Evolutionary conservation across 305 asterid species (phyloP).

Genomic region (Fraxinus platypoda): DNA sequence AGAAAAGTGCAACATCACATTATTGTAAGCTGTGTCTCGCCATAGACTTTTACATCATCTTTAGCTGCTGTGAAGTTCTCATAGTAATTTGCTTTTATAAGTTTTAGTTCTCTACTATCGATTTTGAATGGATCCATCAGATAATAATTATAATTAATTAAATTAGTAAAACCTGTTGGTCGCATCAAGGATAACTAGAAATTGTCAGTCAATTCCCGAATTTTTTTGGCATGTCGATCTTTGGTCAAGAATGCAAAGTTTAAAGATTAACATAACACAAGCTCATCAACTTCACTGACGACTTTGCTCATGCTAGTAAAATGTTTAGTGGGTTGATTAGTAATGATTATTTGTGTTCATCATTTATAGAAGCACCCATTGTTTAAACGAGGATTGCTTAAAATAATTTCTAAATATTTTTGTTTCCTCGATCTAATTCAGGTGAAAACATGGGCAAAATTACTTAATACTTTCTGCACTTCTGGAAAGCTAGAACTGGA

Average conservation of each 20-base stretch:
- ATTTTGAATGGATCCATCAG: background rate
- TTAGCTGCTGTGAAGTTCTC: background rate
- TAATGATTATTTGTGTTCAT: background rate
- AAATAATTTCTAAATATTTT: background rate
- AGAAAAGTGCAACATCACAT: background rate
- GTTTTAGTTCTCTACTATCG: background rate
- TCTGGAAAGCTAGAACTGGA: constrained; percentile 88
- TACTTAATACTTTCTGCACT: constrained; percentile 83
- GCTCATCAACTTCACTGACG: background rate
- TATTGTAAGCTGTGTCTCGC: background rate
- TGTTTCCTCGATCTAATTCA: constrained; percentile 16
- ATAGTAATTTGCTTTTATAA: no score
- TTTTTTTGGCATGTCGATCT: background rate
- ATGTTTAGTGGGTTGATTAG: background rate
- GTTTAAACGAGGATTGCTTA: background rate
- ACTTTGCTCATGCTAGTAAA: background rate
- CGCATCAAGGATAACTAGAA: background rate
- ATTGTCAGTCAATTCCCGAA: background rate
- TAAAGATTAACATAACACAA: background rate
- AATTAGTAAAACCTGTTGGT: background rate
- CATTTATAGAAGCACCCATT: background rate
- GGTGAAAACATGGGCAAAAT: constrained; percentile 86
- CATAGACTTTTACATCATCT: background rate
- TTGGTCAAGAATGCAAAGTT: background rate
- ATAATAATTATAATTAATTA: no score